Percentiles rank a stretch among this genome's conserved stretches.
Evolutionary conservation across 1,139 yeast genomes (phyloP).

Genomic region (Taphrina communis): DNA sequence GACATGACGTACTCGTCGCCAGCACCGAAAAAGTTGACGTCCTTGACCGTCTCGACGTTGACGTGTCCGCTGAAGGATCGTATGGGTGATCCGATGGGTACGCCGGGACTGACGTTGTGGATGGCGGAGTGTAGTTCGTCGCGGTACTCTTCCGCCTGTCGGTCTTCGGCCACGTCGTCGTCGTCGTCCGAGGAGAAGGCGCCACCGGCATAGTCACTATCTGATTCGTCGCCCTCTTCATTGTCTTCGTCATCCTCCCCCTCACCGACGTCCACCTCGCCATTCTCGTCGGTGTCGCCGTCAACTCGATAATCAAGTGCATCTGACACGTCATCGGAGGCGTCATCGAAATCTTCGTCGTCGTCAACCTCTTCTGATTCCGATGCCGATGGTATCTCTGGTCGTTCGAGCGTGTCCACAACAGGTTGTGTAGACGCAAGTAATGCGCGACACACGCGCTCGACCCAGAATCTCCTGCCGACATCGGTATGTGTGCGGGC

Average conservation of each 20-base stretch:
- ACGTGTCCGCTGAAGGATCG: slow-evolving; percentile 33
- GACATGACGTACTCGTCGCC: slow-evolving; percentile 46
- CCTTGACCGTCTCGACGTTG: slow-evolving; percentile 43
- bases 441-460: slow-evolving; percentile 15
- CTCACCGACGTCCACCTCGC: slow-evolving; percentile 8
- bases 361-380: slow-evolving; percentile 1
- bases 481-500: slow-evolving; percentile 1
- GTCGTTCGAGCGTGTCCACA: slow-evolving; percentile 1
- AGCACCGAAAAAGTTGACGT: slow-evolving; percentile 45
- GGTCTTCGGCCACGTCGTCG: slow-evolving; percentile 27
- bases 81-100: slow-evolving; percentile 11
- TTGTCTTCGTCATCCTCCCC: slow-evolving; percentile 24
- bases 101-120: slow-evolving; percentile 14
- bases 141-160: slow-evolving; percentile 5
- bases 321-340: slow-evolving; percentile 21
- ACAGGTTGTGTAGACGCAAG: slow-evolving; percentile 1
- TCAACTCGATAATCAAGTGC: slow-evolving; percentile 7
- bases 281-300: not conserved
- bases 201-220: slow-evolving; percentile 16
- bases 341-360: not conserved
- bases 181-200: slow-evolving; percentile 8
- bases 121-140: slow-evolving; percentile 3
- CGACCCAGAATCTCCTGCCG: slow-evolving; percentile 18
- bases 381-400: not conserved
- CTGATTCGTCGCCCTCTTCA: slow-evolving; percentile 15